A percentile compares a stretch with the other conserved stretches of the same genome.
phyloP scores from a whole-genome alignment of 2,329 filamentous ascomycete species.

The Phaeosphaeria sp. region DNA sequence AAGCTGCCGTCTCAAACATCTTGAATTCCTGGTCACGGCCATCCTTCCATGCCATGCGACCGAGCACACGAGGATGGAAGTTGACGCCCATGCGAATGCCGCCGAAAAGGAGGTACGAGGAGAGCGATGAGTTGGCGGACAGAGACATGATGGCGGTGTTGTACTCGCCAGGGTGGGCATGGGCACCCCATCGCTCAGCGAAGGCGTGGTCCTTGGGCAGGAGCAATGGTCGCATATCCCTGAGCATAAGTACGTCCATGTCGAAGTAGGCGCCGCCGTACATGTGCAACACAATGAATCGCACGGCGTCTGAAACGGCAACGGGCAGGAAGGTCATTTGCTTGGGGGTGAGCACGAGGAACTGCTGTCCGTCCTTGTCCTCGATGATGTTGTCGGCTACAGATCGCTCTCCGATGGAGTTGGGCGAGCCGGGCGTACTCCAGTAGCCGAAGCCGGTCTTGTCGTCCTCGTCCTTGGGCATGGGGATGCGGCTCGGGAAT shows the following conservation, averaged over 20 bases:
- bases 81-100: conserved; percentile 65
- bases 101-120: conserved; percentile 62
- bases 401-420: conserved; percentile 49
- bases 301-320: conserved; percentile 63
- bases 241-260: conserved; percentile 63
- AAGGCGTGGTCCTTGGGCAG: conserved; percentile 60
- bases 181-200: conserved; percentile 63
- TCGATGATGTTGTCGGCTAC: conserved; percentile 61
- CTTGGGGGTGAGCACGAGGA: conserved; percentile 61
- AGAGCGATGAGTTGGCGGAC: conserved; percentile 62
- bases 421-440: conserved; percentile 55
- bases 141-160: conserved; percentile 65
- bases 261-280: conserved; percentile 63
- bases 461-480: conserved; percentile 57
- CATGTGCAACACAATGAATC: conserved; percentile 62
- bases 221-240: conserved; percentile 62
- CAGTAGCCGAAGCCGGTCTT: conserved; percentile 59
- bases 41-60: conserved; percentile 65
- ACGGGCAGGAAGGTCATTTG: conserved; percentile 66
- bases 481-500: conserved; percentile 60
- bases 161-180: conserved; percentile 61
- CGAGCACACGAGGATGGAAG: conserved; percentile 63
- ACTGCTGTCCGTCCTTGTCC: conserved; percentile 58
- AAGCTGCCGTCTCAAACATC: conserved; percentile 65
- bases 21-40: conserved; percentile 60